Evolutionary conservation across 768 basidiomycete species (phyloP).

Genomic region (Leccinum incarnatum): DNA sequence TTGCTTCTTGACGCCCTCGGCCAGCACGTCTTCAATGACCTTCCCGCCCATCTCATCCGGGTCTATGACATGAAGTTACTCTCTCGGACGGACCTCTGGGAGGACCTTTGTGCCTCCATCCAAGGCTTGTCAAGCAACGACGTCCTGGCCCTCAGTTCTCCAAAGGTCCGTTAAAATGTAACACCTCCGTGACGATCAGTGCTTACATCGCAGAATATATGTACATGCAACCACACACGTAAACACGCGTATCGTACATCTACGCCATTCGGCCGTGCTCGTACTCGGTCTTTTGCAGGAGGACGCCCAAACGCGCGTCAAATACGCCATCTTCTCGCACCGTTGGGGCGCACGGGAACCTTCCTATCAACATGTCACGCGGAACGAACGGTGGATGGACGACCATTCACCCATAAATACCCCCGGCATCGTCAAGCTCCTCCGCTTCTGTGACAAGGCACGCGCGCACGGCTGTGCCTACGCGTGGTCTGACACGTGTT

Average conservation of each 20-base stretch:
- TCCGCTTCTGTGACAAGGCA: slow-evolving; percentile 8
- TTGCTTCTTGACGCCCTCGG: slow-evolving; percentile 8
- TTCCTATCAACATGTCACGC: slow-evolving; percentile 2
- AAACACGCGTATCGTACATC: neutral
- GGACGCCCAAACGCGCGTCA: slow-evolving; percentile 1
- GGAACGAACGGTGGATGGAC: neutral
- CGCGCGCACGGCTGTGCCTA: slow-evolving; percentile 6
- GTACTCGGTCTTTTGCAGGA: slow-evolving; percentile 1
- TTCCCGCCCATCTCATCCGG: slow-evolving; percentile 15
- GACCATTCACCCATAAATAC: neutral
- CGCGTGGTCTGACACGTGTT: slow-evolving; percentile 16
- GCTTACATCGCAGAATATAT: too few species aligned
- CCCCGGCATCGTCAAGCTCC: slow-evolving; percentile 5
- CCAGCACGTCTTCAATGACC: slow-evolving; percentile 14
- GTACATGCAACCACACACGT: neutral
- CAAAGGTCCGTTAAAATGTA: slow-evolving; percentile 4
- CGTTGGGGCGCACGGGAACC: slow-evolving; percentile 13
- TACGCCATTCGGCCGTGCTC: neutral
- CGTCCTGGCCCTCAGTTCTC: slow-evolving; percentile 4
- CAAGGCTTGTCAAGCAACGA: neutral
- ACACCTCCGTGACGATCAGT: neutral
- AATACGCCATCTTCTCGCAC: slow-evolving; percentile 16
- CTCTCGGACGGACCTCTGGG: slow-evolving; percentile 14
- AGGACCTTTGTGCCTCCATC: neutral
- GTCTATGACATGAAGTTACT: slow-evolving; percentile 9